phyloP scores from a whole-genome alignment of 345 rosid genomes.

The Eucalyptus viminalis region DNA sequence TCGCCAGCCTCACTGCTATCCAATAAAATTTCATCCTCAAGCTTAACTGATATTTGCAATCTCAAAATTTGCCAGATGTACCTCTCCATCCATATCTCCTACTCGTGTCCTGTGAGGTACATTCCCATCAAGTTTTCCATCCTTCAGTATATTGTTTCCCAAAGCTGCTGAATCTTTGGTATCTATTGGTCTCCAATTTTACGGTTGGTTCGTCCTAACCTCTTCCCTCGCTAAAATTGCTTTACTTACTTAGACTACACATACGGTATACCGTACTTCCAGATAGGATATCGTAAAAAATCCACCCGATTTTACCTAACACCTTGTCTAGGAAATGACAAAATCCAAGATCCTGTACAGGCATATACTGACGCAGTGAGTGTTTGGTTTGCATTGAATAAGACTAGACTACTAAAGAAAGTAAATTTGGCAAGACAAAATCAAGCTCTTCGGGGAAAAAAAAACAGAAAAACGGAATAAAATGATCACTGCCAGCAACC shows the following conservation, averaged over 20 bases:
- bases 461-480: not conserved
- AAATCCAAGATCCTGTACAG: not conserved
- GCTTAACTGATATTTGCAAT: not conserved
- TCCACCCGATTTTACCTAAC: not conserved
- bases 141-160: not conserved
- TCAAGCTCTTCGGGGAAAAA: not conserved
- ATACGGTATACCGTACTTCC: not conserved
- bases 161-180: not conserved
- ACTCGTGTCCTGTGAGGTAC: not conserved
- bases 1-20: not conserved
- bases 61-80: not conserved
- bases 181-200: not conserved
- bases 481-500: not conserved
- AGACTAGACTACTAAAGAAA: not conserved
- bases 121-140: not conserved
- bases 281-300: not conserved
- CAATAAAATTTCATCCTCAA: not conserved
- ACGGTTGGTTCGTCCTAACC: accelerated
- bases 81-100: not conserved
- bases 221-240: not conserved
- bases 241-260: too few relatives aligned
- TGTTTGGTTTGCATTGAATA: not conserved
- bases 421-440: not conserved
- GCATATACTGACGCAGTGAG: not conserved
- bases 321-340: not conserved